These are phyloP conservation scores for Rhynchospora breviuscula DNA, from an alignment of 176 grass and related monocot species.

Conservation along the genomic window DNA sequence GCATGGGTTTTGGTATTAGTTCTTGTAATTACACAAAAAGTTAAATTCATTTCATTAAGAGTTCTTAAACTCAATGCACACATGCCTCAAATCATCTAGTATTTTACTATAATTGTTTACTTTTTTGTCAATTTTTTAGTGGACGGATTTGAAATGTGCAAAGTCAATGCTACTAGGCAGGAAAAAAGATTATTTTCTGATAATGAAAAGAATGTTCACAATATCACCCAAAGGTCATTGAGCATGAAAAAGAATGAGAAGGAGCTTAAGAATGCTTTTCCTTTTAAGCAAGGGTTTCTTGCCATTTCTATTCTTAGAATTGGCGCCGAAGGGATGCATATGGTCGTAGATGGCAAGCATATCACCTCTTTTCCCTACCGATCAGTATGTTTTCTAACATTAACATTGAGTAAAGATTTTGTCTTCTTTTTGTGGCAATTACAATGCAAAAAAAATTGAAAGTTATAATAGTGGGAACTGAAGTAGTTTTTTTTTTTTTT, in stretches of 20 bases:
- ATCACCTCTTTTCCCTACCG: conserved; percentile 68
- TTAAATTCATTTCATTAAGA: not conserved
- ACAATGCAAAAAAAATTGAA: no score
- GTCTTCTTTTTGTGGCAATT: not conserved
- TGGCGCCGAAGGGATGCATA: conserved; percentile 70
- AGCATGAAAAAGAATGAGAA: conserved; percentile 28
- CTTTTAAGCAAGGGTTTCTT: conserved; percentile 84
- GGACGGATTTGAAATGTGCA: conserved; percentile 56
- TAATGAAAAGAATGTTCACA: conserved; percentile 9
- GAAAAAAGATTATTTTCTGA: conserved; percentile 31
- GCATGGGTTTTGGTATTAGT: not conserved
- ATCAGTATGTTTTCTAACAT: conserved; percentile 47
- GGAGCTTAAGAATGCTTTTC: conserved; percentile 51
- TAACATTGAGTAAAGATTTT: not conserved
- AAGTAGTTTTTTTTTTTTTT: no score
- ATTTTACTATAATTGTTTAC: not conserved
- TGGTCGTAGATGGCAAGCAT: conserved; percentile 78
- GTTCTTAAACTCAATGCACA: not conserved
- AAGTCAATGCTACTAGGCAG: conserved; percentile 54
- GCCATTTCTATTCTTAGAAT: conserved; percentile 66
- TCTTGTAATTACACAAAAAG: not conserved
- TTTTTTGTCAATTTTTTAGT: conserved; percentile 37
- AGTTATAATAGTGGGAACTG: no score
- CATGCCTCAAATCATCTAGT: not conserved
- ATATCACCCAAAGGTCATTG: conserved; percentile 5